phyloP scores from a whole-genome alignment of 176 grass and related monocot species.

The Musa acuminata region DNA sequence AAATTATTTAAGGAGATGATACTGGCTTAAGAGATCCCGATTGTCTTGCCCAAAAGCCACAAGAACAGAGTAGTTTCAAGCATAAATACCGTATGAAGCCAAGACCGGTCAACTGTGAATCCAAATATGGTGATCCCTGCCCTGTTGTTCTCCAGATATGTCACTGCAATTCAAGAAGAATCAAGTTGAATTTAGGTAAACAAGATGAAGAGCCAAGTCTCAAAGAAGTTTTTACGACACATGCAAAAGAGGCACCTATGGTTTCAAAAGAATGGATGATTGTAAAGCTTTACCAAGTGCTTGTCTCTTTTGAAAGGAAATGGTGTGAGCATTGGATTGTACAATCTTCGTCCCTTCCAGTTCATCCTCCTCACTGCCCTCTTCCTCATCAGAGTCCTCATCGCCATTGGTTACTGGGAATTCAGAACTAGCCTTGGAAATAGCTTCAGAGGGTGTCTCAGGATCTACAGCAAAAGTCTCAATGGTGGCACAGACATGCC shows the following conservation, averaged over 20 bases:
- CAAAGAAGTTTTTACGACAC: too few relatives aligned
- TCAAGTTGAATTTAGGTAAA: neutral
- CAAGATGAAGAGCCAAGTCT: neutral
- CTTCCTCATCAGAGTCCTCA: neutral
- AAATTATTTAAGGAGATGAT: too few relatives aligned
- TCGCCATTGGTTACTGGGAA: neutral
- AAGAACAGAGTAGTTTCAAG: slow-evolving; percentile 69
- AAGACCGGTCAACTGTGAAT: slow-evolving; percentile 72
- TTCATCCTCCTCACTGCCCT: slow-evolving; percentile 36
- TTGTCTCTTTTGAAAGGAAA: slow-evolving; percentile 86
- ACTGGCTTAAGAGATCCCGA: slow-evolving; percentile 26
- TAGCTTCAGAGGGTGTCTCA: slow-evolving; percentile 35
- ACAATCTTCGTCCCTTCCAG: slow-evolving; percentile 29
- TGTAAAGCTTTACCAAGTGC: slow-evolving; percentile 44
- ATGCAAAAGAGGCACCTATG: too few relatives aligned
- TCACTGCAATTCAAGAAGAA: slow-evolving; percentile 45
- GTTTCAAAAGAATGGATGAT: too few relatives aligned
- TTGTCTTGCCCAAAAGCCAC: slow-evolving; percentile 93
- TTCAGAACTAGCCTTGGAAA: too few relatives aligned
- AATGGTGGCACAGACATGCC: slow-evolving; percentile 80
- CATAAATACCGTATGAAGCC: slow-evolving; percentile 89
- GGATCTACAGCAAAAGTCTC: slow-evolving; percentile 19
- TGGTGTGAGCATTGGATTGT: slow-evolving; percentile 30
- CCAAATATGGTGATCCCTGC: slow-evolving; percentile 71
- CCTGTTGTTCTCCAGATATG: slow-evolving; percentile 94